Conservation (phyloP, 2,329 filamentous ascomycete species). For the Cytospora chrysosperma region DNA sequence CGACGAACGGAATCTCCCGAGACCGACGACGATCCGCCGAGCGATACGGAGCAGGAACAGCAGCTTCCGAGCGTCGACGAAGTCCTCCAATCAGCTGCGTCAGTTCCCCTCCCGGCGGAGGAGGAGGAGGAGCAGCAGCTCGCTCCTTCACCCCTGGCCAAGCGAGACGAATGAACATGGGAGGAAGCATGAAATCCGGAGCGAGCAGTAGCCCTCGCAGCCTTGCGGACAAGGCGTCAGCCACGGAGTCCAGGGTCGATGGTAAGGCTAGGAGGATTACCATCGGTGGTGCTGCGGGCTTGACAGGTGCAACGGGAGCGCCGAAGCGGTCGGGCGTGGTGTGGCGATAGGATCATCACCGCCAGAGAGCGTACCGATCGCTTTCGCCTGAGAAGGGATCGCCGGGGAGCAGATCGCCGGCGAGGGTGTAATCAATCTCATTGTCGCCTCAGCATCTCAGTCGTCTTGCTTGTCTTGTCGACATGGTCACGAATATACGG, state of each 20-base stretch:
- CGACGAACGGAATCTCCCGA: conserved; percentile 56
- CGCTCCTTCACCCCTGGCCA: conserved; percentile 52
- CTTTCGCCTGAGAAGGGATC: conserved; percentile 12
- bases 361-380: conserved; percentile 21
- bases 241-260: conserved; percentile 24
- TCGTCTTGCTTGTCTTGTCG: background rate
- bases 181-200: conserved; percentile 39
- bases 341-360: conserved; percentile 29
- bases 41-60: conserved; percentile 10
- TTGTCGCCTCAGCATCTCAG: background rate
- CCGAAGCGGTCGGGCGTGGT: conserved; percentile 27
- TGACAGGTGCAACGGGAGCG: conserved; percentile 6
- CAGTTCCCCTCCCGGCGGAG: conserved; percentile 40
- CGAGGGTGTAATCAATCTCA: background rate
- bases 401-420: background rate
- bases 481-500: background rate
- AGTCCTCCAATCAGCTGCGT: conserved; percentile 53
- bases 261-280: conserved; percentile 42
- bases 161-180: conserved; percentile 57
- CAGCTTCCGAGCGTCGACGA: conserved; percentile 44
- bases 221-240: conserved; percentile 13
- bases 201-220: conserved; percentile 25
- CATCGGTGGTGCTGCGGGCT: conserved; percentile 38
- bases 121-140: conserved; percentile 26
- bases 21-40: conserved; percentile 43